Percentiles rank a stretch among this genome's conserved stretches.
phyloP scores from a whole-genome alignment of 1,284 basidiomycete genomes.

The Trichosporon ovoides region DNA sequence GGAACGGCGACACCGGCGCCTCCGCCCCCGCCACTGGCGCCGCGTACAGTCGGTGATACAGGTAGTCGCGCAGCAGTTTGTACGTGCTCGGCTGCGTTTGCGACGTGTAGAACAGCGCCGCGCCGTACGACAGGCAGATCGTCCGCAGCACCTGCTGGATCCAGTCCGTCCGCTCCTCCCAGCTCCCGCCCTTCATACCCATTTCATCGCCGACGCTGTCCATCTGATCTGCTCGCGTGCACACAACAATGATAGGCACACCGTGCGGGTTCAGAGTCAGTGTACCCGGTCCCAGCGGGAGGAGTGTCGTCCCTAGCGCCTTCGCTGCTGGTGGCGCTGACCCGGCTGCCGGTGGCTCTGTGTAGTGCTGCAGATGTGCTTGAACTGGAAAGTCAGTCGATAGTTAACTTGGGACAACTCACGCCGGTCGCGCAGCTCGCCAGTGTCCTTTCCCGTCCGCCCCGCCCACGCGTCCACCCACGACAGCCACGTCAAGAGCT shows the following conservation, averaged over 20 bases:
- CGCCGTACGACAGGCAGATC: slow-evolving; percentile 88
- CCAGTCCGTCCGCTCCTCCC: slow-evolving; percentile 93
- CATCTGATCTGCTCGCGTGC: slow-evolving; percentile 85
- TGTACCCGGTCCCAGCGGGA: slow-evolving; percentile 72
- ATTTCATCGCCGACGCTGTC: slow-evolving; percentile 65
- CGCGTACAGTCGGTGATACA: slow-evolving; percentile 77
- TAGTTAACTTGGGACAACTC: slow-evolving; percentile 43
- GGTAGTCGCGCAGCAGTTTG: slow-evolving; percentile 74
- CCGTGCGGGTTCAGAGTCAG: slow-evolving; percentile 76
- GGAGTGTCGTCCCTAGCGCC: slow-evolving; percentile 42
- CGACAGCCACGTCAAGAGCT: slow-evolving; percentile 75
- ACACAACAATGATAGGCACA: slow-evolving; percentile 80
- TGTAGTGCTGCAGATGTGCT: slow-evolving; percentile 78
- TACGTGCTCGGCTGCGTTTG: slow-evolving; percentile 69
- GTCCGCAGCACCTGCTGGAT: slow-evolving; percentile 91
- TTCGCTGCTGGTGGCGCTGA: not conserved
- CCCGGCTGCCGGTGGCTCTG: slow-evolving; percentile 60
- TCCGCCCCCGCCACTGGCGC: slow-evolving; percentile 20
- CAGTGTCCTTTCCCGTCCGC: slow-evolving; percentile 47
- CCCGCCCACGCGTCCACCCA: slow-evolving; percentile 74
- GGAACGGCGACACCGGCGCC: slow-evolving; percentile 59
- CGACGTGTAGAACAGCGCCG: slow-evolving; percentile 85
- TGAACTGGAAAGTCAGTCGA: slow-evolving; percentile 59
- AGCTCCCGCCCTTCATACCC: slow-evolving; percentile 61
- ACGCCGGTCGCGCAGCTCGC: slow-evolving; percentile 79